Percentiles rank a stretch among this genome's conserved stretches.
Conservation (phyloP, 179 eudicot genomes). For the Sideroxylon spinosum region DNA sequence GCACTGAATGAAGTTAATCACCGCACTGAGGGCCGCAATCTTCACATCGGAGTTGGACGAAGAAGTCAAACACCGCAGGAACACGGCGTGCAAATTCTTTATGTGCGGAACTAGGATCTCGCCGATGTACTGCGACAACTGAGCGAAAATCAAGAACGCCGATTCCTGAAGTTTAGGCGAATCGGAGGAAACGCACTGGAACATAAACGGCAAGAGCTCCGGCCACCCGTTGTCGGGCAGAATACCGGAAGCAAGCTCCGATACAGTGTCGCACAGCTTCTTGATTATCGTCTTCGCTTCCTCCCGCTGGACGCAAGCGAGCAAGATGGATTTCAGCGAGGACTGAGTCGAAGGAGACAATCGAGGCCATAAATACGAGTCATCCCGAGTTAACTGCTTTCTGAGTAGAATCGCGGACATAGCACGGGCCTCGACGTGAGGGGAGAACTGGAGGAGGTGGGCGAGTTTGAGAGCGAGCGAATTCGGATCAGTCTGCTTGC, state of each 20-base stretch:
- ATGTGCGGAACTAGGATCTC: constrained; percentile 53
- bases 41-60: constrained; percentile 53
- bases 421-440: constrained; percentile 63
- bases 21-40: constrained; percentile 76
- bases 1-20: constrained; percentile 81
- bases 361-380: constrained; percentile 64
- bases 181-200: constrained; percentile 77
- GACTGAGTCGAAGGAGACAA: constrained; percentile 51
- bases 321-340: constrained; percentile 50
- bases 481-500: constrained; percentile 65
- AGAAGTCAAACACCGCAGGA: constrained; percentile 44
- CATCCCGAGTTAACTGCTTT: constrained; percentile 58
- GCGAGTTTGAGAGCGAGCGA: constrained; percentile 72
- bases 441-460: constrained; percentile 53
- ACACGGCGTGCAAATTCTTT: constrained; percentile 60
- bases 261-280: constrained; percentile 75
- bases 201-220: constrained; percentile 78
- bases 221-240: constrained; percentile 78
- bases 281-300: constrained; percentile 57
- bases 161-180: constrained; percentile 59
- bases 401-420: constrained; percentile 80
- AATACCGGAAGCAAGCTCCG: constrained; percentile 76
- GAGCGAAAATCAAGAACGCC: constrained; percentile 74
- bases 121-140: constrained; percentile 72
- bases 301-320: constrained; percentile 56